Conservation (phyloP, 768 basidiomycete genomes). For the Mycena polygramma region DNA sequence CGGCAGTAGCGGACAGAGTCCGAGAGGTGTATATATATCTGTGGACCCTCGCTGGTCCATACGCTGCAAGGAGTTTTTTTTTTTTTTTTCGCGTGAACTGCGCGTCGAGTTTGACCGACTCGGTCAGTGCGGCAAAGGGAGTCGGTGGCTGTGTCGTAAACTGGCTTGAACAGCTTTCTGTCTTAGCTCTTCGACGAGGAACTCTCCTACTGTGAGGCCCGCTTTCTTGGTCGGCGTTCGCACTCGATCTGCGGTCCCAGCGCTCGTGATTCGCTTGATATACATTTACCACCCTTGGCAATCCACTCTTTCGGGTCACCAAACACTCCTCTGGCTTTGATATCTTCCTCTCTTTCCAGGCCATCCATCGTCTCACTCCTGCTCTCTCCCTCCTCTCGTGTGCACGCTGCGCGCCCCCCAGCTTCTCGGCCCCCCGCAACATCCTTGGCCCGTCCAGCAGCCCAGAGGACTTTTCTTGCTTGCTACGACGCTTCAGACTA, state of each 20-base stretch:
- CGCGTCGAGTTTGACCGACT: too few species aligned
- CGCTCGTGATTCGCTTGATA: conserved; percentile 38
- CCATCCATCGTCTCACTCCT: conserved; percentile 20
- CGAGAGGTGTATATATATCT: conserved; percentile 1
- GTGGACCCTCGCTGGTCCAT: not conserved
- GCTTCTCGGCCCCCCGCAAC: not conserved
- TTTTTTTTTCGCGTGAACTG: too few species aligned
- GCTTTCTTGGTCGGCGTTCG: not conserved
- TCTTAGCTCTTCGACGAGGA: not conserved
- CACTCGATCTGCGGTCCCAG: not conserved
- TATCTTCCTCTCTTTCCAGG: conserved; percentile 34
- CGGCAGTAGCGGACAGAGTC: not conserved
- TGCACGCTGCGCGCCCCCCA: not conserved
- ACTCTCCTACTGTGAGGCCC: not conserved
- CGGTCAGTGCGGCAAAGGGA: not conserved
- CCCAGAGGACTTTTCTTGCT: not conserved
- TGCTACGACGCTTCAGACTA: not conserved
- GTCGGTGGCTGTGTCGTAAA: not conserved
- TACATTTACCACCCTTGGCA: conserved; percentile 45
- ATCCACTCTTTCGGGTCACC: conserved; percentile 59
- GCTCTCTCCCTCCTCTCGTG: conserved; percentile 14
- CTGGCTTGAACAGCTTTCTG: not conserved
- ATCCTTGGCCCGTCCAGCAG: not conserved
- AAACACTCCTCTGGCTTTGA: conserved; percentile 40
- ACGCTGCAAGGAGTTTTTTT: not conserved